Percentiles rank a stretch among this genome's conserved stretches.
These are phyloP conservation scores for Glutinoglossum americanum DNA, from an alignment of 495 filamentous ascomycete species.

Conservation along the genomic window DNA sequence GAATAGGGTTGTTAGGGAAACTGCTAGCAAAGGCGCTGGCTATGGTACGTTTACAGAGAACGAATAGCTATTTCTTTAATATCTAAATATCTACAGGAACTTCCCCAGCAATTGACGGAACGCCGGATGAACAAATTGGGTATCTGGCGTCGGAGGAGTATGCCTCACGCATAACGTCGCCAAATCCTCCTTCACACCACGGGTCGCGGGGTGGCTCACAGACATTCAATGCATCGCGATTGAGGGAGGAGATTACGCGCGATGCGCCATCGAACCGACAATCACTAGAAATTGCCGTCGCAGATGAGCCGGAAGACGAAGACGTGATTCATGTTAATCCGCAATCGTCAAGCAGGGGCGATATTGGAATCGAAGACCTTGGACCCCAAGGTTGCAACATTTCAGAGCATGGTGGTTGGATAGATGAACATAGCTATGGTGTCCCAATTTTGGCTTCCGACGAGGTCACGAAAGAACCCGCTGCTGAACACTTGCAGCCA, in stretches of 20 bases:
- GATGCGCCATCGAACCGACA: background rate
- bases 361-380: slow-evolving; percentile 22
- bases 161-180: slow-evolving; percentile 43
- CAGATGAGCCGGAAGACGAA: slow-evolving; percentile 29
- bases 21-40: slow-evolving; percentile 40
- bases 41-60: slow-evolving; percentile 27
- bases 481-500: slow-evolving; percentile 39
- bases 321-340: slow-evolving; percentile 60
- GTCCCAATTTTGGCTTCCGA: slow-evolving; percentile 84
- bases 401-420: slow-evolving; percentile 25
- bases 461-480: slow-evolving; percentile 61
- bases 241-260: slow-evolving; percentile 23
- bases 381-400: slow-evolving; percentile 23
- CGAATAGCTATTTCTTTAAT: background rate
- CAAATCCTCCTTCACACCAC: slow-evolving; percentile 27
- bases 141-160: slow-evolving; percentile 67
- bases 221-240: slow-evolving; percentile 32
- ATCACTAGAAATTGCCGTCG: slow-evolving; percentile 16
- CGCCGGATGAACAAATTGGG: slow-evolving; percentile 60
- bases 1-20: slow-evolving; percentile 69
- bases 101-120: slow-evolving; percentile 29
- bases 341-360: slow-evolving; percentile 39
- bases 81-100: slow-evolving; percentile 18
- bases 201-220: slow-evolving; percentile 21
- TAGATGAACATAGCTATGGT: slow-evolving; percentile 31